Conservation (phyloP, 441 rosid genomes). For the Sinapis alba region DNA sequence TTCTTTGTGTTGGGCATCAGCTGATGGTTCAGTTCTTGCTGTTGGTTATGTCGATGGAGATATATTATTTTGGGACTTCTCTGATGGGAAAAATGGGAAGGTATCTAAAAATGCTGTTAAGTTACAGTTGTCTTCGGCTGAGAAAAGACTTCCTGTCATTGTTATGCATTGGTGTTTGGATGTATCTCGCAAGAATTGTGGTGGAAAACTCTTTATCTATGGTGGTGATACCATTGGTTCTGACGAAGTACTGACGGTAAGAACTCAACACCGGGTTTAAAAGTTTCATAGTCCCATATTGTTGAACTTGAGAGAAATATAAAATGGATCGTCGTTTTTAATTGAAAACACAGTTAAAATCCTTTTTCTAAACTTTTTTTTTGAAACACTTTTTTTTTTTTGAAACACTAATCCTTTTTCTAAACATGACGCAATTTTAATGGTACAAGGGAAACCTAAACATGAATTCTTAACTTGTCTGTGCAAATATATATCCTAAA, state of each 20-base stretch:
- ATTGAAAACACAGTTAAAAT: neutral
- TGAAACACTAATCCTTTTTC: too few relatives aligned
- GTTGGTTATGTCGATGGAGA: constrained; percentile 77
- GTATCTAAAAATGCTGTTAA: constrained; percentile 50
- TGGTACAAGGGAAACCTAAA: constrained; percentile 20
- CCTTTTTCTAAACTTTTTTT: too few relatives aligned
- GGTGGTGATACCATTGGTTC: constrained; percentile 72
- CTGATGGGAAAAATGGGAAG: constrained; percentile 43
- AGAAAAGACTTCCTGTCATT: constrained; percentile 64
- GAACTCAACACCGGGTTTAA: constrained; percentile 34
- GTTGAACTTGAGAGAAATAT: constrained; percentile 6
- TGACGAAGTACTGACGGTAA: constrained; percentile 62
- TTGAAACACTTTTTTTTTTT: too few relatives aligned
- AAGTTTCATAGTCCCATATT: constrained; percentile 20
- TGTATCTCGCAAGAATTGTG: constrained; percentile 41
- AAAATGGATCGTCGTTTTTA: constrained; percentile 10
- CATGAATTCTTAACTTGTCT: constrained; percentile 20
- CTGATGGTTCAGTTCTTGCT: constrained; percentile 67
- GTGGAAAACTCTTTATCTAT: constrained; percentile 63
- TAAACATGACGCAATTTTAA: constrained; percentile 16
- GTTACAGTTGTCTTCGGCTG: constrained; percentile 59
- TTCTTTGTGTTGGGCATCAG: constrained; percentile 71
- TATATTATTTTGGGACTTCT: constrained; percentile 59
- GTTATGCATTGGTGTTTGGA: constrained; percentile 56
- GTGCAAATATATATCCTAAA: constrained; percentile 22